These are phyloP conservation scores for Rubus idaeus DNA, from an alignment of 306 rosid genomes.

Conservation along the genomic window DNA sequence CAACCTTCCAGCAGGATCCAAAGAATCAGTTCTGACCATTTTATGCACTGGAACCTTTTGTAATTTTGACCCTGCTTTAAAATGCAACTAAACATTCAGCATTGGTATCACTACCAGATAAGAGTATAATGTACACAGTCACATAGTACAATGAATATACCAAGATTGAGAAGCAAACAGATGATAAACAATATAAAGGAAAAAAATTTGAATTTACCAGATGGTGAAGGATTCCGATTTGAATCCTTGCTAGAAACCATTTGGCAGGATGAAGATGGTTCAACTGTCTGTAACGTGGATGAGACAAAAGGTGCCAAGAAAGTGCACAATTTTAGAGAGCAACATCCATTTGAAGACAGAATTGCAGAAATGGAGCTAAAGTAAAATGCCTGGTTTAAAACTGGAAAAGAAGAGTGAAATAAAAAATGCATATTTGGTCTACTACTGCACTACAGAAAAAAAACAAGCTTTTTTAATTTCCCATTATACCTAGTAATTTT, in stretches of 20 bases:
- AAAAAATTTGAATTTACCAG: conserved; percentile 38
- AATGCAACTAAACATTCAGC: conserved; percentile 11
- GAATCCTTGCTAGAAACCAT: conserved; percentile 39
- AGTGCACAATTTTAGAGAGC: conserved; percentile 21
- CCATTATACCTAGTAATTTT: too few relatives aligned
- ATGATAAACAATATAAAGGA: conserved; percentile 16
- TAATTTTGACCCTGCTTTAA: conserved; percentile 54
- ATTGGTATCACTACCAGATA: neutral
- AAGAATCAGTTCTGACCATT: conserved; percentile 88
- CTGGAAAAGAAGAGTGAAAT: neutral
- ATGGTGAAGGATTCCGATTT: conserved; percentile 40
- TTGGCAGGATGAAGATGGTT: conserved; percentile 46
- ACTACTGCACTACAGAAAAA: neutral
- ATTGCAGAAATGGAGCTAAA: neutral
- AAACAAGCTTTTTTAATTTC: too few relatives aligned
- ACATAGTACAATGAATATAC: neutral
- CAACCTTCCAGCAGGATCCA: conserved; percentile 88
- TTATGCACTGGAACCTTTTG: conserved; percentile 80
- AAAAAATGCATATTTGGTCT: neutral
- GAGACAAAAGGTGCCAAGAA: conserved; percentile 19
- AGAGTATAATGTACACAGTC: neutral
- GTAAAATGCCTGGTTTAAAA: neutral
- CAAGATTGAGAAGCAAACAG: conserved; percentile 19
- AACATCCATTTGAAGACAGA: conserved; percentile 17
- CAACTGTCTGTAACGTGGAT: conserved; percentile 43